Base-by-base conservation (phyloP, 1,284 basidiomycete species). In the Phylloboletellus chloephorus region DNA sequence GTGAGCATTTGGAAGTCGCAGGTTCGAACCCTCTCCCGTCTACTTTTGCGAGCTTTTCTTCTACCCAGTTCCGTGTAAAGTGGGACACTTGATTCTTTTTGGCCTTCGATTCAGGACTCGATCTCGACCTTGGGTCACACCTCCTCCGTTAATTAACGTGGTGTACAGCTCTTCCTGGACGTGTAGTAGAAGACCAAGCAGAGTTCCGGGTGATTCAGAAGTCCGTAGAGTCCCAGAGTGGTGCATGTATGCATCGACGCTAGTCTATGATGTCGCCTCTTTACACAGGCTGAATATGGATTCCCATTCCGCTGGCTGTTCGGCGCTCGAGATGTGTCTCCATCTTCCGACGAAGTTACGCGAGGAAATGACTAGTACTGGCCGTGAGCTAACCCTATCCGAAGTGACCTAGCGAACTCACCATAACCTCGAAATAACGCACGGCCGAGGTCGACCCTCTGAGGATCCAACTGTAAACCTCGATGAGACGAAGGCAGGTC, bases 301-400 rank as follows among this genome's bases (percentile, higher is more conserved):
- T 49, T 77, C 75, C 67, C 70, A 76, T 31, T 62, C 61, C 2
- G 68, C 59, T 7, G 60, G 63, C 7, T 60, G 58, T 32, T 52
- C 57, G 3, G 59, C 64, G 30, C 25, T 55, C 2, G 61, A 54
- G 7, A 61, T 49, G 8, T 60, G 57, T 43, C 65, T 65, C 56
- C 72, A 64, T 52, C 72, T 63, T 26, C 75, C 75, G 33, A 74
- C 71, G 37, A 78, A 65, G 45, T 76, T 74, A 37, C 67, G 64
- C 1, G 68, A 69, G 9, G 70, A 68, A 8, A 66, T 61, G n/a
- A 74, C 73, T 75, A 39, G 3, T 11, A 24, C 13, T 7, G 35
- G 17, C 9, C 17, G 28, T 58, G 23, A 57, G 48, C 26, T 11
- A 20, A n/a, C 7, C 11, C 6, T 10, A 5, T 6, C 23, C 37